Base-by-base conservation (phyloP, 2,329 filamentous ascomycete species). In the Dissoconium aciculare region DNA sequence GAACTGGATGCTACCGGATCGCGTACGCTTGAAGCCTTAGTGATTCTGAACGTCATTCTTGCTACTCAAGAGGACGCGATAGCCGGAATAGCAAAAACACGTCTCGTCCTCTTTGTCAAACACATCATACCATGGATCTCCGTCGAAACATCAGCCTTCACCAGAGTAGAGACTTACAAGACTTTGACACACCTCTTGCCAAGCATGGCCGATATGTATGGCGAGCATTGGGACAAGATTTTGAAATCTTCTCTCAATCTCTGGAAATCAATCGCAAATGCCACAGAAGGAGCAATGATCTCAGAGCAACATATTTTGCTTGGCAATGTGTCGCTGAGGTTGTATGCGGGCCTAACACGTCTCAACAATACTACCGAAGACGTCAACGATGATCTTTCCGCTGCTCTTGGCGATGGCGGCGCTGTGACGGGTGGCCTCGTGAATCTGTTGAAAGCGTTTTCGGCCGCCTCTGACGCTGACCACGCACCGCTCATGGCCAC, bases 311-410 rank as follows among this genome's bases (percentile, higher is more conserved):
- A 35, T 11, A 38, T 54, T 9, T 27, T 50, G 1, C 33, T 76
- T 15, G 59, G 84, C 0, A 67, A 85, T 47, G 67, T 78, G 4
- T 81, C 81, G 0, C 60, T 94, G 15, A 78, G 75, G 47, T 60
- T 95, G 0, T 71, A 77, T 36, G 63, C 63, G 11, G 62, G 63
- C 1, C 51, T 95, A 2, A 68, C 73, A 39, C 62, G 60, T 3
- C 55, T 87, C 0, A n/a, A n/a, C n/a, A n/a, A n/a, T n/a, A 56
- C 58, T 1, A 48, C 48, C 12, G 63, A 72, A 11, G 78, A 85
- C 11, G 66, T 76, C 2, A 94, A 93, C 39, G 87, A 95, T 39
- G 87, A 95, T 50, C 64, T 94, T 1, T 58, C 73, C 10, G 85
- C 94, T 46, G 72, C 73, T 0, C 67, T 87, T 47, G 67, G 67